Conservation (phyloP, 2,329 filamentous ascomycete species). For the Aspergillus brasiliensis region DNA sequence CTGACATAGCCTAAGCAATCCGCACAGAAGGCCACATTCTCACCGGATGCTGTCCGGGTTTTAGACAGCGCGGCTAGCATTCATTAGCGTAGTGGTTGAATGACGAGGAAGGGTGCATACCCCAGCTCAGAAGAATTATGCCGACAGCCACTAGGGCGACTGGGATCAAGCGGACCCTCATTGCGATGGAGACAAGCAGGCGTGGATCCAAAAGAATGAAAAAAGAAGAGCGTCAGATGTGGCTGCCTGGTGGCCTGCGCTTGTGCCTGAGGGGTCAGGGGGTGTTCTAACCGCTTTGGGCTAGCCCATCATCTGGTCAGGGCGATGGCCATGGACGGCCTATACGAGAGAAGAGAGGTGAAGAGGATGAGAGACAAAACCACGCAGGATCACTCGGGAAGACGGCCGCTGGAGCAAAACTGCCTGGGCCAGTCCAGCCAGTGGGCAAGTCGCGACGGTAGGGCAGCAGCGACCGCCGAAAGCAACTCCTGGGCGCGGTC, state of each 20-base stretch:
- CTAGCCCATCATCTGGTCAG: background rate
- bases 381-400: background rate
- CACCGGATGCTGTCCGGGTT: background rate
- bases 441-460: background rate
- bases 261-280: background rate
- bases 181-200: background rate
- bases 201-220: background rate
- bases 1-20: constrained; percentile 20
- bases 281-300: background rate
- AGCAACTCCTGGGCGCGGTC: background rate
- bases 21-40: constrained; percentile 14
- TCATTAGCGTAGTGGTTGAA: background rate
- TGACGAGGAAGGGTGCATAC: background rate
- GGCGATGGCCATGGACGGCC: too few species aligned
- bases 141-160: background rate
- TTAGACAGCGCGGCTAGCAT: background rate
- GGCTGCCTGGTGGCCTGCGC: background rate
- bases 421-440: constrained; percentile 6
- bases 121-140: background rate
- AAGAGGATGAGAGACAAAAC: too few species aligned
- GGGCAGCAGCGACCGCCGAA: background rate
- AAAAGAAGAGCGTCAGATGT: background rate
- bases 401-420: background rate
- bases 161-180: background rate
- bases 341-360: too few species aligned